Evolutionary conservation across 441 rosid species (phyloP).

Genomic region (Adansonia madagascariensis): DNA sequence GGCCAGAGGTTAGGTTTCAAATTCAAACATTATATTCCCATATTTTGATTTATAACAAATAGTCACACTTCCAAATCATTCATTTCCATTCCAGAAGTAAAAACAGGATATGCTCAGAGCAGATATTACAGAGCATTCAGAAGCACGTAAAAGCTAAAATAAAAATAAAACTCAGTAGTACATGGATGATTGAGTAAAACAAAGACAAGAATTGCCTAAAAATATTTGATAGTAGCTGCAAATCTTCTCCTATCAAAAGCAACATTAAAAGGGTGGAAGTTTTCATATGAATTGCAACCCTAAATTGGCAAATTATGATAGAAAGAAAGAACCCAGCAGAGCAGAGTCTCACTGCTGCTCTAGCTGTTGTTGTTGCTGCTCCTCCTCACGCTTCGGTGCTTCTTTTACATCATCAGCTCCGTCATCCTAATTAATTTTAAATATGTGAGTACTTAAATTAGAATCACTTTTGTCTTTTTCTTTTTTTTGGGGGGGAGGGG

Average conservation of each 20-base stretch:
- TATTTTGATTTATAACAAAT: too few species aligned
- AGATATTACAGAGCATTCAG: not conserved
- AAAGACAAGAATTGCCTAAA: slow-evolving; percentile 17
- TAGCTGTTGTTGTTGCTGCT: slow-evolving; percentile 30
- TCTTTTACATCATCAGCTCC: slow-evolving; percentile 64
- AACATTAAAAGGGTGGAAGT: slow-evolving; percentile 45
- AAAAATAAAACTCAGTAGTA: not conserved
- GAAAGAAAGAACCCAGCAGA: slow-evolving; percentile 6
- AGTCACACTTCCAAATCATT: not conserved
- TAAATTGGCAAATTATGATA: slow-evolving; percentile 31
- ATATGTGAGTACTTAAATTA: not conserved
- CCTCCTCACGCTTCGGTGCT: slow-evolving; percentile 59
- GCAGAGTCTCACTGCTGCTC: slow-evolving; percentile 35
- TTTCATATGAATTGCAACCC: slow-evolving; percentile 29
- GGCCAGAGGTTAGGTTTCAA: not conserved
- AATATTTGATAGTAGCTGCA: slow-evolving; percentile 18
- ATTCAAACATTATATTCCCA: not conserved
- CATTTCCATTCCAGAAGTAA: not conserved
- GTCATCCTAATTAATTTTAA: slow-evolving; percentile 47
- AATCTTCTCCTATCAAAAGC: slow-evolving; percentile 54
- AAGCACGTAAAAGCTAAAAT: not conserved
- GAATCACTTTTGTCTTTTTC: not conserved
- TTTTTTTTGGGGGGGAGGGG: too few species aligned
- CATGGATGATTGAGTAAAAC: slow-evolving; percentile 29
- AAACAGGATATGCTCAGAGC: not conserved